A percentile compares a stretch with the other conserved stretches of the same genome.
phyloP scores from a whole-genome alignment of 331 rosid species.

The Rosa hybrid region DNA sequence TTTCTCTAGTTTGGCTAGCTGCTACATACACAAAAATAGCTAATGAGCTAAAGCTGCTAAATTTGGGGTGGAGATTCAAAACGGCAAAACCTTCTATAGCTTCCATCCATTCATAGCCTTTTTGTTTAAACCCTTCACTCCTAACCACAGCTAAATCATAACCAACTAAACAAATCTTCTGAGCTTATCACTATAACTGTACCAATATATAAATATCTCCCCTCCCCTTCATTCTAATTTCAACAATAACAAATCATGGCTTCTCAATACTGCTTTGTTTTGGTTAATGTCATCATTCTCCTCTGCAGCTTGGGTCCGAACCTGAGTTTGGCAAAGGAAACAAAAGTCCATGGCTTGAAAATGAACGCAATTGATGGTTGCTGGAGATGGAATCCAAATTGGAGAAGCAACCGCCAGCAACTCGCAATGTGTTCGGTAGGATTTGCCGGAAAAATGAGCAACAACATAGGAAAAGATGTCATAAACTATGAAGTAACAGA shows the following conservation, averaged over 20 bases:
- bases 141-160: neutral
- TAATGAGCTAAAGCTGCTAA: neutral
- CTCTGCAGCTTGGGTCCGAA: slow-evolving; percentile 9
- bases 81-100: neutral
- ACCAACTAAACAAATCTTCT: neutral
- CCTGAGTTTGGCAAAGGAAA: slow-evolving; percentile 2
- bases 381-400: slow-evolving; percentile 45
- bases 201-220: neutral
- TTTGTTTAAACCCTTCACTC: neutral
- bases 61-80: neutral
- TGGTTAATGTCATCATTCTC: neutral
- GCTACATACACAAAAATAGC: neutral
- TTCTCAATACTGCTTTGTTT: neutral
- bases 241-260: slow-evolving; percentile 9
- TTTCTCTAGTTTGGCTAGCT: neutral
- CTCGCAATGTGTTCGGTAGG: slow-evolving; percentile 51
- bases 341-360: slow-evolving; percentile 15
- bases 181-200: neutral
- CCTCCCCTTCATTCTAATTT: neutral
- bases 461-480: slow-evolving; percentile 33
- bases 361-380: slow-evolving; percentile 46
- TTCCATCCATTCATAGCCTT: neutral
- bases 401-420: slow-evolving; percentile 42
- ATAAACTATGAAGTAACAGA: slow-evolving; percentile 38
- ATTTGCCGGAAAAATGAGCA: slow-evolving; percentile 37